Evolutionary conservation across 345 rosid genomes (phyloP), one percentile per base, ranked within the genome.

Genomic region (Salix suchowensis): DNA sequence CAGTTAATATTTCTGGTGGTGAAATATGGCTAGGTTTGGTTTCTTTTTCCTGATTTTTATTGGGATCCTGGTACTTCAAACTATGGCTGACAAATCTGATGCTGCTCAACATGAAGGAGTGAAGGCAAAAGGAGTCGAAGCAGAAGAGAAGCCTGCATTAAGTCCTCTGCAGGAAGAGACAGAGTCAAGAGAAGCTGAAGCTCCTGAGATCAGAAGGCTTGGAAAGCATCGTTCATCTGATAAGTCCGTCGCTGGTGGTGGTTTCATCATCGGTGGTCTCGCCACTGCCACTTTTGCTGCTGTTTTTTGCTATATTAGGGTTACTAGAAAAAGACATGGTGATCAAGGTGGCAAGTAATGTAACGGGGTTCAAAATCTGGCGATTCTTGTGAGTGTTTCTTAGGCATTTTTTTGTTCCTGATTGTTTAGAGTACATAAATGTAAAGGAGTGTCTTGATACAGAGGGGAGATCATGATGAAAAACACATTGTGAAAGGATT

Each of bases 221-320:
- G 86, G 84, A 68, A 88, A 81, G 77, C 87, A 86, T 72, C 88
- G 76, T 71, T 78, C 82, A 0, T 73, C 85, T 11, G 85, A 85
- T 64, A 80, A 68, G 70, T 87, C 91, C 1, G 79, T 82, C 67
- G 91, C 91, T 7, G 94, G 88, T 42, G 94, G 94, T 9, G 92
- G 91, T 16, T 87, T 90, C 37, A 88, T 90, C 71, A 81, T 88
- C 30, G 94, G 91, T 54, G 94, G 94, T 21, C 89, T 90, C 50
- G 80, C 83, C 52, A 90, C 94, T 67, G 89, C 82, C 42, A 68
- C 83, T 74, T 88, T 88, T 78, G 90, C 88, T 0, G 94, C 88
- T 40, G 89, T 90, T 44, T 85, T 88, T 65, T 83, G 88, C 71
- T 90, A 90, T 84, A 88, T 90, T 42, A 76, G 92, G 58, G 92